Base-by-base conservation (phyloP, 352 stramenopile genomes). In the Phytophthora sojae region DNA sequence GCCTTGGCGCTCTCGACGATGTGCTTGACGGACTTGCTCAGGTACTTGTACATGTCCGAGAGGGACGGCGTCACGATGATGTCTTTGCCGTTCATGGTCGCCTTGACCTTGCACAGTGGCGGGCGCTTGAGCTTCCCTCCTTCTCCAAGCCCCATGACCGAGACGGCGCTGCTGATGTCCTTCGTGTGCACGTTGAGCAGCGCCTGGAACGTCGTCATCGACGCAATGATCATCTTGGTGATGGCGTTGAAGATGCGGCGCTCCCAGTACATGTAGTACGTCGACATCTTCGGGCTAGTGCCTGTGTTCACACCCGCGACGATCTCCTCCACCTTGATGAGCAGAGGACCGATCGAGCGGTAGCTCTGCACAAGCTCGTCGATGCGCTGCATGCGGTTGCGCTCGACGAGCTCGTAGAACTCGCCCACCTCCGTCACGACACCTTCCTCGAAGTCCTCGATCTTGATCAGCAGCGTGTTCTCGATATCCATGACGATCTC, bases 181-280 rank as follows among this genome's bases (percentile, higher is more conserved):
- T 97, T 96, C 5, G 89, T 93, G 63, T 95, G 86, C 8, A 97
- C 83, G 50, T 97, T 97, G 3, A 99, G 69, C 6, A 99, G 67
- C 2, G 92, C 93, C 45, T 98, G 91, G 52, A 99, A 98, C 15
- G 94, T 97, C 2, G 93, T 97, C 91, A 99, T 98, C 8, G 91
- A 98, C 14, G 86, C 82, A 53, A 98, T 95, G 50, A 99, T 98
- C 93, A 99, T 99, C 66, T 97, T 97, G 4, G 92, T 98, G 67
- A 99, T 98, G 0, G 96, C 95, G 59, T 99, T 99, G 77, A 98
- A 99, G 44, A 99, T 93, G 6, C 94, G 89, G 21, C 97, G 93
- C 64, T 99, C 97, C 96, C 96, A 99, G 77, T 98, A 99, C 83
- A 97, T 95, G 76, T 99, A 99, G 69, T 99, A 99, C 11, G 91